Base-by-base conservation (phyloP, 352 stramenopile genomes). In the Stramenopiles sp. region DNA sequence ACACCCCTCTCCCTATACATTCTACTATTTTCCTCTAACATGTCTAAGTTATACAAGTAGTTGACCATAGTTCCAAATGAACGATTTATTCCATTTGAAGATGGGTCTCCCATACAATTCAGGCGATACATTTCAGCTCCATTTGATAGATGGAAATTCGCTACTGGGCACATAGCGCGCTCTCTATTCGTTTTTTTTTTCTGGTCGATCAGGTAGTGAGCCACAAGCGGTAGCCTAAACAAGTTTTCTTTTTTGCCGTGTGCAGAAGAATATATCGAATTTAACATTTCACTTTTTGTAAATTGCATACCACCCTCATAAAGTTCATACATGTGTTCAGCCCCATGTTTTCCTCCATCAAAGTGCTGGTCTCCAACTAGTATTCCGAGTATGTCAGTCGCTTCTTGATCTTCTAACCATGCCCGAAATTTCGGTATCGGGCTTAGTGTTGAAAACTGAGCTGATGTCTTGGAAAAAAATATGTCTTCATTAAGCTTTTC, bases 41-140 rank as follows among this genome's bases (percentile, higher is more conserved):
- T 30, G 27, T 78, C 81, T 30, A 80, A 80, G 22, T 25, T 39
- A 78, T 92, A 93, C 67, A 83, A 82, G 84, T 93, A 93, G 78
- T 92, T 93, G 1, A 91, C 85, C 89, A 93, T 93, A 7, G 92
- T 84, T 0, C 88, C 88, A 83, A 81, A 90, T 75, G 85, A 91
- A n/a, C 89, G 86, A 25, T 83, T 80, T 30, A 87, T 80, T 30
- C 87, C 88, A 76, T 86, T 89, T 0, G 83, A 8, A 30, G 87
- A 89, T 1, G 82, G n/a, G 83, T 93, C 89, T 7, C 87, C 89
- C 81, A 84, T 83, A 80, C 84, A 90, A 81, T 91, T 90, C 0
- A 92, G 75, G 22, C 87, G 84, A 80, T 90, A 85, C 55, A 93
- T 83, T 78, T 87, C 82, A 44, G 89, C 88, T 8, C 89, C 89